A percentile compares a stretch with the other conserved stretches of the same genome.
These are phyloP conservation scores for Trametes hirsuta DNA, from an alignment of 1,284 basidiomycete species.

Conservation along the genomic window DNA sequence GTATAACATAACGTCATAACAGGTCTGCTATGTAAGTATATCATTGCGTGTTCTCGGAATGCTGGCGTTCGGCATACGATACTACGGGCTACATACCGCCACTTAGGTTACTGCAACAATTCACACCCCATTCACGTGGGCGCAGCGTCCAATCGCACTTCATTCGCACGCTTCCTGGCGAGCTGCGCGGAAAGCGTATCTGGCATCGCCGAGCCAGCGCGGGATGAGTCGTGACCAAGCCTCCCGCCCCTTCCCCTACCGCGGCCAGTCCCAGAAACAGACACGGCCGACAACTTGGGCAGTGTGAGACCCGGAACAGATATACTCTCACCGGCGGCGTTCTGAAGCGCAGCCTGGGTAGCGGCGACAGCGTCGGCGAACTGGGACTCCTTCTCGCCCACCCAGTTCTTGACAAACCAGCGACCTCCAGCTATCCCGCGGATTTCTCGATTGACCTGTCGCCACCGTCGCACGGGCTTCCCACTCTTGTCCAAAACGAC, in stretches of 20 bases:
- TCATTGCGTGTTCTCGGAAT: background rate
- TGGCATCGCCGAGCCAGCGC: constrained; percentile 23
- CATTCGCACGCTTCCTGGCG: constrained; percentile 21
- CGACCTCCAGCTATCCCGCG: constrained; percentile 78
- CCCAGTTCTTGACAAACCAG: constrained; percentile 76
- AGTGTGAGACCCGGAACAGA: constrained; percentile 20
- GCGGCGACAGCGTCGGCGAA: constrained; percentile 42
- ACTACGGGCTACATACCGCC: too few species aligned
- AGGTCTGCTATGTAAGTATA: background rate
- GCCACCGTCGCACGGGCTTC: constrained; percentile 68
- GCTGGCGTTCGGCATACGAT: too few species aligned
- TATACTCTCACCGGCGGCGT: constrained; percentile 15
- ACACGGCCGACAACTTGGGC: constrained; percentile 24
- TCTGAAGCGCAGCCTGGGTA: constrained; percentile 23
- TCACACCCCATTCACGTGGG: too few species aligned
- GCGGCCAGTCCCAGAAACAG: constrained; percentile 19
- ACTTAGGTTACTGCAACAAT: background rate
- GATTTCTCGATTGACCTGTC: constrained; percentile 71
- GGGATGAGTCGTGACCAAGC: constrained; percentile 20
- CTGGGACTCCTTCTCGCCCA: constrained; percentile 78
- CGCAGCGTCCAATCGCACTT: constrained; percentile 12
- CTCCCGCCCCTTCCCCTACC: constrained; percentile 20
- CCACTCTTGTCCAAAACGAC: constrained; percentile 65
- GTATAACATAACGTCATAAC: background rate
- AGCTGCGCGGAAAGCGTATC: constrained; percentile 24